These are phyloP conservation scores for Diddensiella transvaalensis DNA, from an alignment of 805 yeast species.

Conservation along the genomic window DNA sequence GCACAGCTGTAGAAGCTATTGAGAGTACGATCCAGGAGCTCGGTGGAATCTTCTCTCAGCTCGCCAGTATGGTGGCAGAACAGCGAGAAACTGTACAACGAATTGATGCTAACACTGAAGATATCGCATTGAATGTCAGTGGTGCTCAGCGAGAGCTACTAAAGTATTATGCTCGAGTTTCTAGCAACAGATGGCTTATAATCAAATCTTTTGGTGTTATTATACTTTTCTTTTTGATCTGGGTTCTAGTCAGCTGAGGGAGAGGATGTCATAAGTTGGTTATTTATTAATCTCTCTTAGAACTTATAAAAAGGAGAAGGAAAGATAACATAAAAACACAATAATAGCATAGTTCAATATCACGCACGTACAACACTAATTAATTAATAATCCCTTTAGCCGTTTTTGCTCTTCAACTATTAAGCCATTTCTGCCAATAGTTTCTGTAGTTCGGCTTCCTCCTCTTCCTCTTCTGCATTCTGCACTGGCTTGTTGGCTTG, in stretches of 20 bases:
- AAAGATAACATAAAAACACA: not conserved
- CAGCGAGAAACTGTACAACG: constrained; percentile 96
- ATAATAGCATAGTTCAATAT: no score
- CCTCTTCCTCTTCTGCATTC: constrained; percentile 37
- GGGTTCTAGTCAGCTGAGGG: constrained; percentile 9
- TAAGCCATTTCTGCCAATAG: constrained; percentile 45
- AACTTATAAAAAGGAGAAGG: not conserved
- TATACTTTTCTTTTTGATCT: constrained; percentile 44
- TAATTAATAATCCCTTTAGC: not conserved
- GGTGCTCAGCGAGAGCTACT: constrained; percentile 95
- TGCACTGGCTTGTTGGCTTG: constrained; percentile 17
- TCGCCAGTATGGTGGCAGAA: constrained; percentile 96
- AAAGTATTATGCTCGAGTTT: constrained; percentile 82
- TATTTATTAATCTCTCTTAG: not conserved
- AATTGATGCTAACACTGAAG: constrained; percentile 93
- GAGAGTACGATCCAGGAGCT: constrained; percentile 97
- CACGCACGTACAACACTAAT: no score
- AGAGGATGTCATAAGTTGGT: not conserved
- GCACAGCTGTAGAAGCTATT: constrained; percentile 89
- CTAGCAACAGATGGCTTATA: constrained; percentile 90
- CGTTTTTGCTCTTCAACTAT: constrained; percentile 1
- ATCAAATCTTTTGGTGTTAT: constrained; percentile 84
- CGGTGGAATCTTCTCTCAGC: constrained; percentile 88
- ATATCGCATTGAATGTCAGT: constrained; percentile 77
- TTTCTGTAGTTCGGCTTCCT: constrained; percentile 42